Evolutionary conservation across 1,139 yeast species (phyloP).

Genomic region (Kodamaea derodonti): DNA sequence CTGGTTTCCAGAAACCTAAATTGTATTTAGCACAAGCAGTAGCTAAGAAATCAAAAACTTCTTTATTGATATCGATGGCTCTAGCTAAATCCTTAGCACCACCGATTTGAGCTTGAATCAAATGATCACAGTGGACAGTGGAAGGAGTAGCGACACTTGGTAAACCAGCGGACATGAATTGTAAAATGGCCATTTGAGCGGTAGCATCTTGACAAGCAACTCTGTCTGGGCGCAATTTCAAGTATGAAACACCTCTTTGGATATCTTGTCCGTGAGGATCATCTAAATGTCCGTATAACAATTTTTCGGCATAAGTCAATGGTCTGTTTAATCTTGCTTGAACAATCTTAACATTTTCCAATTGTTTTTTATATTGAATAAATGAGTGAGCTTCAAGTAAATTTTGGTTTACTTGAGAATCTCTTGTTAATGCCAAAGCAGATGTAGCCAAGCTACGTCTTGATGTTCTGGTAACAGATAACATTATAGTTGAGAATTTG

Average conservation of each 20-base stretch:
- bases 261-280: slow-evolving; percentile 94
- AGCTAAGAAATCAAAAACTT: slow-evolving; percentile 92
- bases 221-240: slow-evolving; percentile 97
- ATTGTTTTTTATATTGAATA: slow-evolving; percentile 71
- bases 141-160: slow-evolving; percentile 95
- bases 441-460: slow-evolving; percentile 75
- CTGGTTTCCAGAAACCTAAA: slow-evolving; percentile 99
- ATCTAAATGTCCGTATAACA: slow-evolving; percentile 93
- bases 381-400: slow-evolving; percentile 83
- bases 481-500: slow-evolving; percentile 21
- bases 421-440: slow-evolving; percentile 59
- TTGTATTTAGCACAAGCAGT: slow-evolving; percentile 95
- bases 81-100: slow-evolving; percentile 90
- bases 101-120: slow-evolving; percentile 96
- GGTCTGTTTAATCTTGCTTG: slow-evolving; percentile 88
- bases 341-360: slow-evolving; percentile 84
- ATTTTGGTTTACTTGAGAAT: slow-evolving; percentile 90
- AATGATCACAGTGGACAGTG: slow-evolving; percentile 98
- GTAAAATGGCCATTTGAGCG: slow-evolving; percentile 98
- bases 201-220: slow-evolving; percentile 99
- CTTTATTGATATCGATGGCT: slow-evolving; percentile 91
- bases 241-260: slow-evolving; percentile 92
- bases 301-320: slow-evolving; percentile 94
- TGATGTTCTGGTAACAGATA: slow-evolving; percentile 38
- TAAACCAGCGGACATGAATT: slow-evolving; percentile 96